Base-by-base conservation (phyloP, 495 filamentous ascomycete species). In the Cercophora sp. region DNA sequence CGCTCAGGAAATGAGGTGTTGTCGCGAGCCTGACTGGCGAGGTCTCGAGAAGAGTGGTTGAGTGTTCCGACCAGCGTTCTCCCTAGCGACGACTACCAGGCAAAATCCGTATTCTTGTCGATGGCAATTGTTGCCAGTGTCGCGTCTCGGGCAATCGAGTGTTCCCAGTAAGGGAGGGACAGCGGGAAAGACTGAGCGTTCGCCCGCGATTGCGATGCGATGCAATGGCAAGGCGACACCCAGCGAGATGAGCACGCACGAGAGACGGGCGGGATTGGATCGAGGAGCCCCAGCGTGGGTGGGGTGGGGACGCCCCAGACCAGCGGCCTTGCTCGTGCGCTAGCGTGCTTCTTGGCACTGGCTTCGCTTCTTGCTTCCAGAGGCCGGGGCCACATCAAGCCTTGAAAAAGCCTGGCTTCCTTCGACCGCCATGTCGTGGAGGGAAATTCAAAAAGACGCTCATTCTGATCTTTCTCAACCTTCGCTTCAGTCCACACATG, bases 201-300 rank as follows among this genome's bases (percentile, higher is more conserved):
- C 31, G 39, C 44, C 55, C 58, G 39, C 50, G 32, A 50, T 44
- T 48, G 59, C 51, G 55, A 61, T 54, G 51, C 44, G 58, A 52
- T n/a, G 57, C 55, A 52, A 47, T 60, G 52, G 49, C 34, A 51
- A 52, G 46, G 54, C 48, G 34, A 36, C 22, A 34, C 9, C 18
- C 31, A 24, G 20, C 34, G 34, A 22, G 15, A 23, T 40, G 20
- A 8, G 23, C 22, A 25, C 29, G 25, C 19, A 23, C n/a, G 27
- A 15, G 13, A 11, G n/a, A 16, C 4, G 26, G 44, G 44, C n/a
- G n/a, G n/a, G n/a, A n/a, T n/a, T n/a, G 18, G 23, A 27, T 32
- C 43, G 29, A 13, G 43, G 24, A 27, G 32, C 24, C 13, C 43
- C 36, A 39, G 36, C 22, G 15, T 19, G 22, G 4, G 36, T 39